Base-by-base conservation (phyloP, 306 rosid species). In the Cicer judaicum region DNA sequence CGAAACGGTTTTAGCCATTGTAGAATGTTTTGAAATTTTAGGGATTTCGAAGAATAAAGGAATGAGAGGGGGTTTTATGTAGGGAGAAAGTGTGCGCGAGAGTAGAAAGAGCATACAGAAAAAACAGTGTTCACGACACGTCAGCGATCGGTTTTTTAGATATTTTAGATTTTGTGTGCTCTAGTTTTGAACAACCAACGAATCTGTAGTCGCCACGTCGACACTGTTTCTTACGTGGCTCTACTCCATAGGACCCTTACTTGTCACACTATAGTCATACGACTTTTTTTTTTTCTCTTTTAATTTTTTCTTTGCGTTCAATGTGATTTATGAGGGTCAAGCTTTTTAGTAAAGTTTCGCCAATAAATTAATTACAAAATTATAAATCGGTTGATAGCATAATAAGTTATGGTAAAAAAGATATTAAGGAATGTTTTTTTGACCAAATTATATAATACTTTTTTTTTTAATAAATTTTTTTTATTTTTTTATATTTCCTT, bases 1-100 rank as follows among this genome's bases (percentile, higher is more conserved):
- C 40, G 81, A 73, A 85, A 85, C 73, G 81, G 82, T 78, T 81
- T 62, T 16, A 61, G 90, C 90, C 98, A 92, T 95, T 19, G 81
- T 68, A 0, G 6, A 18, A 18, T 18, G 3, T 14, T 15, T 41
- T 4, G 9, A 41, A n/a, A 7, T 6, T 41, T 12, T 48, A 19
- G 11, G 48, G n/a, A 2, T 60, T 75, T 8, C 1, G 39, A 60
- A 60, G 11, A 6, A 5, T 63, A 6, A 5, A 1, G 2, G 43
- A 50, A 41, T 29, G 52, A 14, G 29, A n/a, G 12, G 2, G 54
- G 49, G 42, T 3, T 19, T 53, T 50, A 13, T 41, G 55, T 21
- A 56, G 63, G 6, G 72, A 56, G 5, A 29, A 29, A 1, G n/a
- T 10, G 62, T 0, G 29, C 3, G 19, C 0, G 39, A 0, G 53